Evolutionary conservation across 2,329 filamentous ascomycete species (phyloP), one percentile per base, ranked within the genome.

Genomic region (Penicillium sp.): DNA sequence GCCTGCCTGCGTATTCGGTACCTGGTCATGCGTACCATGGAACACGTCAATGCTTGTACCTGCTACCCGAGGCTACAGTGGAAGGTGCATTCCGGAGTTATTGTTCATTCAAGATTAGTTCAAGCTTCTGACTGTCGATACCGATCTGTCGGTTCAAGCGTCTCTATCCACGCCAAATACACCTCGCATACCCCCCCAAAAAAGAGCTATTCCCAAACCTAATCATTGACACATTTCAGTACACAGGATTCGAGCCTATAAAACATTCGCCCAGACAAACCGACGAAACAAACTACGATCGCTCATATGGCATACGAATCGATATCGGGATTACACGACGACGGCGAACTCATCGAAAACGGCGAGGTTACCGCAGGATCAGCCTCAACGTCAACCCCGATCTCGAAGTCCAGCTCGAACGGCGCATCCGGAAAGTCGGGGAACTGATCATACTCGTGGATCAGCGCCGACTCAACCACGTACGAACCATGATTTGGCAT

Each of bases 281-380:
- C 24, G 39, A 42, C 3, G 14, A 45, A 53, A 14, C 31, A 54
- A 22, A 60, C 61, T 66, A 63, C 66, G 60, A 58, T 59, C 55
- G 60, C 61, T 73, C 67, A 70, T 62, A 71, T 64, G 60, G 68
- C 66, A 67, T 70, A 74, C 53, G 69, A 66, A 56, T 72, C 70
- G 24, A 27, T 27, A 27, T 71, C 72, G 48, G 68, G 61, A 50
- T 63, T 60, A 38, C 70, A 50, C 36, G 49, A 48, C 41, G 68
- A 59, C 57, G 74, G 70, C 27, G 66, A 60, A 44, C 68, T 66
- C 27, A 71, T 54, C 50, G 66, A 72, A 47, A 70, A 69, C 6
- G 69, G 62, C 24, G 58, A 58, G 57, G 70, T 67, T 32, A 70
- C 64, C 32, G 72, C 67, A 36, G 66, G 48, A 11, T 45, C 40